Evolutionary conservation across 768 basidiomycete genomes (phyloP).

Genomic region (Coprinopsis cinerea): DNA sequence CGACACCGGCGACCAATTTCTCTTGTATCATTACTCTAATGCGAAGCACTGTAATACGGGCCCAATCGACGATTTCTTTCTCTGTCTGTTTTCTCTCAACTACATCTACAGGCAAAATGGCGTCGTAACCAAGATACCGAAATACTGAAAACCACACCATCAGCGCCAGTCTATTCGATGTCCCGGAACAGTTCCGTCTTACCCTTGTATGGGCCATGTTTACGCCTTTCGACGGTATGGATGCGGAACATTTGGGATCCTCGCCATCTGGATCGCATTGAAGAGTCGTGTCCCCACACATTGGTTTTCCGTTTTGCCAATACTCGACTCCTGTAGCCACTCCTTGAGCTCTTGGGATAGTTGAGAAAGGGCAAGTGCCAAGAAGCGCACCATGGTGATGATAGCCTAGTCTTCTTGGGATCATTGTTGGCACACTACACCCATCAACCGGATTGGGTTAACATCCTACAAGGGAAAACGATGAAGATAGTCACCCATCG

Average conservation of each 20-base stretch:
- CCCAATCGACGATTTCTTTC: too few relatives aligned
- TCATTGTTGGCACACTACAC: constrained; percentile 51
- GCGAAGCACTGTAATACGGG: too few relatives aligned
- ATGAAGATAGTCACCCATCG: constrained; percentile 32
- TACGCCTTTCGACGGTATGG: constrained; percentile 39
- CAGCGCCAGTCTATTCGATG: not conserved
- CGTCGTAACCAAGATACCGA: constrained; percentile 31
- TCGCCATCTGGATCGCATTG: constrained; percentile 42
- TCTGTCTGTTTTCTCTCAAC: too few relatives aligned
- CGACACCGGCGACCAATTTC: too few relatives aligned
- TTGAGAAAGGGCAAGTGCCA: not conserved
- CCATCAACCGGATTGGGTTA: too few relatives aligned
- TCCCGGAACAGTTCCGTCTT: constrained; percentile 9
- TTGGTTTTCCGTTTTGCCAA: constrained; percentile 41
- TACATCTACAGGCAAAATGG: constrained; percentile 34
- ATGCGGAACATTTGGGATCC: constrained; percentile 43
- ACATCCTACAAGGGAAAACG: not conserved
- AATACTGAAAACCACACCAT: constrained; percentile 27
- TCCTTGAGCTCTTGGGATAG: not conserved
- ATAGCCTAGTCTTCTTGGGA: constrained; percentile 43
- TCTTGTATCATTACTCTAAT: not conserved
- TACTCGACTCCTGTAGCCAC: constrained; percentile 38
- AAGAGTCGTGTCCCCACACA: constrained; percentile 33
- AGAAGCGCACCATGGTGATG: constrained; percentile 41
- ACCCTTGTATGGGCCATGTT: constrained; percentile 43